Evolutionary conservation across 106 monocot genomes (phyloP), one percentile per base, ranked within the genome.

Genomic region (Apostasia ramifera): DNA sequence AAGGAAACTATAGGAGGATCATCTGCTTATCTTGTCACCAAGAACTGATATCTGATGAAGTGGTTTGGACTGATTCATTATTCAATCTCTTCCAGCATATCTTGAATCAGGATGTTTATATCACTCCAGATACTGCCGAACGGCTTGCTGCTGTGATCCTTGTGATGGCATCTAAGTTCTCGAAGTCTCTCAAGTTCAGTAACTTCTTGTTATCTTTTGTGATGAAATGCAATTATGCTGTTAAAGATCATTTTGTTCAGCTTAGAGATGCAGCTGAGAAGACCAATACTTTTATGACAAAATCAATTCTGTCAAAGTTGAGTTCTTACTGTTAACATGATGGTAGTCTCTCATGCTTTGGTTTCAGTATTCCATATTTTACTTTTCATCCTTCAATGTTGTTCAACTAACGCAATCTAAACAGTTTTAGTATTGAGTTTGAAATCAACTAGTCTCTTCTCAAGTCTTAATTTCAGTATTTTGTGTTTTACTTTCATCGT

Each of bases 201-300:
- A 92, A 83, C 61, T 87, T 97, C 74, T 74, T 92, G 73, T 59
- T 97, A 55, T 87, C 74, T 65, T 85, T 89, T 56, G 74, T 86
- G 52, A 82, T 61, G 7, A 92, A 89, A 70, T 89, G 82, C 48
- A 67, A 56, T 4, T 26, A 54, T 52, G 82, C 74, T 44, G 66
- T 57, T 4, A 71, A 66, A 11, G 26, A 51, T 63, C 78, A 89
- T 53, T 81, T 73, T 66, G 44, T 12, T 75, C 74, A 62, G 13
- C 61, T 97, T 62, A 69, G 76, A 70, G 80, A 70, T 68, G 76
- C 82, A 6, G 81, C 84, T 44, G 75, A 79, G 74, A 88, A 66
- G 80, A 97, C 95, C 2, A 76, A 79, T 44, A 97, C 92, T 12
- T 84, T 97, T 71, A 54, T 92, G 11, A 89, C 89, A 0, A 92